Conservation (phyloP, 164 flowering plant species). For the Umbilicus rupestris region DNA sequence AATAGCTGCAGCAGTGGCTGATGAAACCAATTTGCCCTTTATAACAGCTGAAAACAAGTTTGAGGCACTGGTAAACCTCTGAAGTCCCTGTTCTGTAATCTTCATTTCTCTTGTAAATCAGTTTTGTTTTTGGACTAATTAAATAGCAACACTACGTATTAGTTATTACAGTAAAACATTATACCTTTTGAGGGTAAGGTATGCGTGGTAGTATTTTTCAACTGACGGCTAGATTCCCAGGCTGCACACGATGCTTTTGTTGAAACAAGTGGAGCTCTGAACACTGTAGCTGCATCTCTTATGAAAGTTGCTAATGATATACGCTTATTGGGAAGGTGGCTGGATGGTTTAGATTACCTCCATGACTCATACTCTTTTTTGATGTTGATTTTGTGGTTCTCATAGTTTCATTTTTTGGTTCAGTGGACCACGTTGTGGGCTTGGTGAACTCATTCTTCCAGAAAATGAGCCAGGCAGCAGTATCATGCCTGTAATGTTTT, state of each 20-base stretch:
- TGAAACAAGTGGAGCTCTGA: conserved; percentile 90
- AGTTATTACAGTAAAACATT: no score
- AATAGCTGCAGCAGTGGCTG: conserved; percentile 96
- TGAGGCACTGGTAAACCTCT: conserved; percentile 77
- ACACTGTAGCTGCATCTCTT: conserved; percentile 78
- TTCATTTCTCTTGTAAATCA: background rate
- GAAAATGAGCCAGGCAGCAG: conserved; percentile 99
- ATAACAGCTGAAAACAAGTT: conserved; percentile 96
- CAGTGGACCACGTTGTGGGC: conserved; percentile 99
- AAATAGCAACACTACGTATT: no score
- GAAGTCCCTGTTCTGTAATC: background rate
- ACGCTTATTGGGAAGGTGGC: conserved; percentile 82
- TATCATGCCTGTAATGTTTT: conserved; percentile 92
- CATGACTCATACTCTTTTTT: background rate
- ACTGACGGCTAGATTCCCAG: conserved; percentile 21
- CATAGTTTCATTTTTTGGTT: conserved; percentile 11
- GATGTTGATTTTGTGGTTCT: conserved; percentile 8
- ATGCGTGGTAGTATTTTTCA: conserved; percentile 7
- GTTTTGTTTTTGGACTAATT: background rate
- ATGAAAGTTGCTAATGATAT: conserved; percentile 96
- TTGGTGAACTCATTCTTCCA: conserved; percentile 96
- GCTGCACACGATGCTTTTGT: conserved; percentile 99
- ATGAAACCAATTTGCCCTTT: conserved; percentile 88
- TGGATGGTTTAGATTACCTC: background rate
- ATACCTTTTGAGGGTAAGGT: background rate